Percentiles rank a stretch among this genome's conserved stretches.
These are phyloP conservation scores for Coemansia javaensis DNA, from an alignment of 192 early-diverging fungal species.

Conservation along the genomic window DNA sequence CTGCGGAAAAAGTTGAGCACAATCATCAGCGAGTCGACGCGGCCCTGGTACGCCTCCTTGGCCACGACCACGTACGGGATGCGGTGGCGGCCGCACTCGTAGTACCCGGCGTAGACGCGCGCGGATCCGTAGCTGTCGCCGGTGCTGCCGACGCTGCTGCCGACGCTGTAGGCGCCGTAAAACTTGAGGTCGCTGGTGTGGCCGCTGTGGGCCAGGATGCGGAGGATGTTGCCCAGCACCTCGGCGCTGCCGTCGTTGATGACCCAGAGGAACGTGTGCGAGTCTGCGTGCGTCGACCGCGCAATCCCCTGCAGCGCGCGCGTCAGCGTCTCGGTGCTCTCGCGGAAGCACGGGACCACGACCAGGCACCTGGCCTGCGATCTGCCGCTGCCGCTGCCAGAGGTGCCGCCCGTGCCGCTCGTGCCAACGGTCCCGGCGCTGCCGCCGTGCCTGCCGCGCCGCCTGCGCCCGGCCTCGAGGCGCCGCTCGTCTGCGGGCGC, in stretches of 20 bases:
- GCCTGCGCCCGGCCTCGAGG: constrained; percentile 8
- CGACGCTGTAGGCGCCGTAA: constrained; percentile 38
- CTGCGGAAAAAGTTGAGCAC: constrained; percentile 44
- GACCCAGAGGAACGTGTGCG: constrained; percentile 40
- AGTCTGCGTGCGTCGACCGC: constrained; percentile 32
- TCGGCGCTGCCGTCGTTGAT: constrained; percentile 38
- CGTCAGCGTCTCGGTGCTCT: constrained; percentile 31
- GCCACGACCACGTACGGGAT: constrained; percentile 93
- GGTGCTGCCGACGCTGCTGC: constrained; percentile 18
- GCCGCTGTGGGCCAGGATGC: constrained; percentile 36
- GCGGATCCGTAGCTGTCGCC: constrained; percentile 30
- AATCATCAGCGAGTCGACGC: constrained; percentile 49
- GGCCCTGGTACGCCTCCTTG: constrained; percentile 56
- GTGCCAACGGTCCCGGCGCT: too few relatives aligned
- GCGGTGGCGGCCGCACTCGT: constrained; percentile 80
- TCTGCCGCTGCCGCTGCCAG: constrained; percentile 1
- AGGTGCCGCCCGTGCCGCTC: too few relatives aligned
- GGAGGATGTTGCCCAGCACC: constrained; percentile 20
- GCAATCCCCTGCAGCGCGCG: constrained; percentile 41
- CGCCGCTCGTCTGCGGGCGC: neutral
- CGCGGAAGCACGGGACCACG: constrained; percentile 39
- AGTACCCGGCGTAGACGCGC: constrained; percentile 84
- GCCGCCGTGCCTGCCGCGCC: neutral
- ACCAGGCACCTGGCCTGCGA: constrained; percentile 25
- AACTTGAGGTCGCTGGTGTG: constrained; percentile 40